Percentiles rank a stretch among this genome's conserved stretches.
Conservation (phyloP, 306 rosid species). For the Hippophae tibetana region DNA sequence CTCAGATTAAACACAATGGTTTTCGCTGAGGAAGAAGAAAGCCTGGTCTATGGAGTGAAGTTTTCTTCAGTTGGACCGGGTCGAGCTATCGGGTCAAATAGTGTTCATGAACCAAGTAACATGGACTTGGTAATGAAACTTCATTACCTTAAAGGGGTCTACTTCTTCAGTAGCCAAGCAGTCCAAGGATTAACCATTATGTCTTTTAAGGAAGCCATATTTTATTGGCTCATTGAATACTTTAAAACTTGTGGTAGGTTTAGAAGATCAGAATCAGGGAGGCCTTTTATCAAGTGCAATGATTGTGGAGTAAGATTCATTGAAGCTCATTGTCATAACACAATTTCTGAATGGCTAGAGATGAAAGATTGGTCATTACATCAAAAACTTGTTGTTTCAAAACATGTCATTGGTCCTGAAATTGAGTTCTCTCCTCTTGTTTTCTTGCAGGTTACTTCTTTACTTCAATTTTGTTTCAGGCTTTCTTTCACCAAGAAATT, state of each 20-base stretch:
- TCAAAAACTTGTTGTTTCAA: constrained; percentile 38
- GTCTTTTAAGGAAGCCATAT: constrained; percentile 39
- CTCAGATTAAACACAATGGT: constrained; percentile 27
- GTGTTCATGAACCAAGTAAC: constrained; percentile 26
- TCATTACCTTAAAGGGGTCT: constrained; percentile 56
- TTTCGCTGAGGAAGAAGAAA: constrained; percentile 15
- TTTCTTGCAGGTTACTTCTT: constrained; percentile 45
- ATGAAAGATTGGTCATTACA: constrained; percentile 29
- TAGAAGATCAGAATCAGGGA: constrained; percentile 47
- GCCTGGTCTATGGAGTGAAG: constrained; percentile 29
- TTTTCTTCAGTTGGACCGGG: constrained; percentile 70
- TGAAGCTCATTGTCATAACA: constrained; percentile 49
- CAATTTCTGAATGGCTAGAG: constrained; percentile 47
- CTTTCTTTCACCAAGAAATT: neutral
- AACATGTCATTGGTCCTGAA: constrained; percentile 74
- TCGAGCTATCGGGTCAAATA: constrained; percentile 18
- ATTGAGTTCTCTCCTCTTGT: constrained; percentile 59
- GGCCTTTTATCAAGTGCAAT: constrained; percentile 70
- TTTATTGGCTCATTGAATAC: constrained; percentile 25
- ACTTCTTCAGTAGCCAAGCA: constrained; percentile 39
- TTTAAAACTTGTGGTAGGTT: constrained; percentile 49
- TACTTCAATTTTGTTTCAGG: neutral
- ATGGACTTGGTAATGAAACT: constrained; percentile 80
- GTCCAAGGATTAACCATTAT: constrained; percentile 15
- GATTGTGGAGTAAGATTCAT: constrained; percentile 70